Conservation (phyloP, 2,329 filamentous ascomycete genomes). For the Botryosphaeria dothidea region DNA sequence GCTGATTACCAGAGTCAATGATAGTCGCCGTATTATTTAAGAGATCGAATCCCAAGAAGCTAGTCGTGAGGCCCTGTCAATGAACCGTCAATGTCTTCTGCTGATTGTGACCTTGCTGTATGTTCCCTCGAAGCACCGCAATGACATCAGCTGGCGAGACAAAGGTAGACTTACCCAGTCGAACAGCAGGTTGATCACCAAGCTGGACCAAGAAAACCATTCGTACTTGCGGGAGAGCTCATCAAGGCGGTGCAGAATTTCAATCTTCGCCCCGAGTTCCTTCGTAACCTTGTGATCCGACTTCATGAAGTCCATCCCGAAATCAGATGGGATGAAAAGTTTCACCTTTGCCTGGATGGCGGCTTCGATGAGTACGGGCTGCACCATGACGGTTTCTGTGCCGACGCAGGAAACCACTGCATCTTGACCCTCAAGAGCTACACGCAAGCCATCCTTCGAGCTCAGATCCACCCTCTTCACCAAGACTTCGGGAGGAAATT, state of each 20-base stretch:
- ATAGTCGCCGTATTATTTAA: not conserved
- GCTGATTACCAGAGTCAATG: not conserved
- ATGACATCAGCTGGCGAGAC: not conserved
- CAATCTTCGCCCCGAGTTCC: not conserved
- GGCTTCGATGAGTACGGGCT: not conserved
- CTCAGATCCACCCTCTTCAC: not conserved
- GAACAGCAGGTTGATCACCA: not conserved
- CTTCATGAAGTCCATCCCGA: not conserved
- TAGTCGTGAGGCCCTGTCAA: not conserved
- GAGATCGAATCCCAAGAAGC: not conserved
- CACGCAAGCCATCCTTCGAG: not conserved
- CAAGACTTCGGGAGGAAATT: not conserved
- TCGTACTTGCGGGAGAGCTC: not conserved
- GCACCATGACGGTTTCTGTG: not conserved
- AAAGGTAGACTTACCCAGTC: not conserved
- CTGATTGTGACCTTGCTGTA: no score
- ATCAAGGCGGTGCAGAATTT: not conserved
- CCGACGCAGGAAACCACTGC: not conserved
- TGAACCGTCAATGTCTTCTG: not conserved
- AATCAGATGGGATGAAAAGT: not conserved
- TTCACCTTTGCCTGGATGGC: not conserved
- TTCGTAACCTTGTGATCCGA: not conserved
- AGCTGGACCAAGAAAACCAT: not conserved
- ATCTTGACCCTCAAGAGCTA: not conserved
- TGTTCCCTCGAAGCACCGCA: no score